Evolutionary conservation across 2,329 filamentous ascomycete species (phyloP).

Genomic region (Trichoderma pleuroti): DNA sequence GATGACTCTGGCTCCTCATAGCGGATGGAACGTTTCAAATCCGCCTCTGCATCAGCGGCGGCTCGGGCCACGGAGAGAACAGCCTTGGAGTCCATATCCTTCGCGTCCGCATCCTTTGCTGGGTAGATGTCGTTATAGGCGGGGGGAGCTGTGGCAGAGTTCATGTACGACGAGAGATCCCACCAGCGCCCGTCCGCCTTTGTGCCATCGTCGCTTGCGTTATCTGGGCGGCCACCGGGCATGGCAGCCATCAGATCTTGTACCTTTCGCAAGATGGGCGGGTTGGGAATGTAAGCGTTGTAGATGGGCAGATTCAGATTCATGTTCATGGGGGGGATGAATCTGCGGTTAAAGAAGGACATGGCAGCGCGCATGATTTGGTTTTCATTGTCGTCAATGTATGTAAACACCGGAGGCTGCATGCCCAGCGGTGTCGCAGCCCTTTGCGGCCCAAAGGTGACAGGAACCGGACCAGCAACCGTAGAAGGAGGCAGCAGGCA

Average conservation of each 20-base stretch:
- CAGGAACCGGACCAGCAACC: constrained; percentile 64
- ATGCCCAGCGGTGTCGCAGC: constrained; percentile 34
- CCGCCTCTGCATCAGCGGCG: constrained; percentile 55
- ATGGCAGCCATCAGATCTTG: constrained; percentile 70
- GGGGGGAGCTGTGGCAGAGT: constrained; percentile 57
- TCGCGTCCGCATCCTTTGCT: constrained; percentile 48
- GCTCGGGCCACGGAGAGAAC: constrained; percentile 55
- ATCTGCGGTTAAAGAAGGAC: constrained; percentile 56
- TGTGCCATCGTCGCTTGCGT: constrained; percentile 34
- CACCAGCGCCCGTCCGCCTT: constrained; percentile 61
- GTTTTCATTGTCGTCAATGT: constrained; percentile 67
- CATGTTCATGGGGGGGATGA: neutral
- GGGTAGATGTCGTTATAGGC: constrained; percentile 80
- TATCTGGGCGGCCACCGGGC: constrained; percentile 45
- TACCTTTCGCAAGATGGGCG: constrained; percentile 66
- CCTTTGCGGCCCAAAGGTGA: constrained; percentile 61
- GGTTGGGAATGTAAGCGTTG: constrained; percentile 59
- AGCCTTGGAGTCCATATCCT: constrained; percentile 33
- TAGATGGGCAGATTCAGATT: constrained; percentile 57
- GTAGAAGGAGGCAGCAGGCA: constrained; percentile 72
- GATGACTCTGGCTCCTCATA: constrained; percentile 43
- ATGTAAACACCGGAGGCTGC: constrained; percentile 61
- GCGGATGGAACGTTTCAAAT: constrained; percentile 52
- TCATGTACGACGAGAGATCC: constrained; percentile 58
- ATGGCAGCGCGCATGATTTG: constrained; percentile 65